Conservation (phyloP, 2,329 filamentous ascomycete species). For the Microdochium paspali region DNA sequence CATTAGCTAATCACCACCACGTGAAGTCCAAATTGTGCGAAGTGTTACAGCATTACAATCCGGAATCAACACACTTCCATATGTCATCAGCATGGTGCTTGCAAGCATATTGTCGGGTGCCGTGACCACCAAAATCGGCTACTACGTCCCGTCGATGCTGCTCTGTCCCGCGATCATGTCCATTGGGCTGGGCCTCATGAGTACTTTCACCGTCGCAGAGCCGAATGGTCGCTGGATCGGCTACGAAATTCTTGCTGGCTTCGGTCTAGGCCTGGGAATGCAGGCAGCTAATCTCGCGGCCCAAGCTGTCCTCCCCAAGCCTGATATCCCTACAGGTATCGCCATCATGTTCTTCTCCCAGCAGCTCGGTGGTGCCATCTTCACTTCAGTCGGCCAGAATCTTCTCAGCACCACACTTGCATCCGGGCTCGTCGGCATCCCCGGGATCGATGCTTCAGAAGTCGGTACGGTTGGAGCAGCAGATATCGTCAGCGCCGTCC, state of each 20-base stretch:
- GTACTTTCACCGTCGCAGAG: slow-evolving; percentile 39
- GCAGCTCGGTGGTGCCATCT: slow-evolving; percentile 34
- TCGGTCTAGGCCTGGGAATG: slow-evolving; percentile 50
- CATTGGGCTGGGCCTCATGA: slow-evolving; percentile 46
- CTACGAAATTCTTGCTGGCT: slow-evolving; percentile 48
- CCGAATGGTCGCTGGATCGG: slow-evolving; percentile 45
- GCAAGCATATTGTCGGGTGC: slow-evolving; percentile 38
- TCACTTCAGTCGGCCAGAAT: slow-evolving; percentile 35
- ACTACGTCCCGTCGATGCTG: slow-evolving; percentile 51
- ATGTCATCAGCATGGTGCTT: slow-evolving; percentile 45
- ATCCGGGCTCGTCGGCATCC: slow-evolving; percentile 16
- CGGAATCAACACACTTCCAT: slow-evolving; percentile 46
- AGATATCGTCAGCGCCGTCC: slow-evolving; percentile 39
- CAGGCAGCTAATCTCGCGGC: slow-evolving; percentile 46
- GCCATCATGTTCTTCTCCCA: slow-evolving; percentile 35
- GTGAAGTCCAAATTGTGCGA: slow-evolving; percentile 42
- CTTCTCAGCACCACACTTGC: slow-evolving; percentile 25
- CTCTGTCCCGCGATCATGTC: slow-evolving; percentile 37
- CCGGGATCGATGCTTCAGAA: slow-evolving; percentile 20
- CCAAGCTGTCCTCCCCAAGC: slow-evolving; percentile 29
- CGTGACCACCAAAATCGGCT: slow-evolving; percentile 43
- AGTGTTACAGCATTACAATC: slow-evolving; percentile 41
- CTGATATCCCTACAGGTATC: slow-evolving; percentile 34
- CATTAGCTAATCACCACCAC: not conserved
- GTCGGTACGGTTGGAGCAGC: slow-evolving; percentile 32